These are phyloP conservation scores for Erigeron philadelphicus DNA, from an alignment of 140 eudicot genomes.

Conservation along the genomic window DNA sequence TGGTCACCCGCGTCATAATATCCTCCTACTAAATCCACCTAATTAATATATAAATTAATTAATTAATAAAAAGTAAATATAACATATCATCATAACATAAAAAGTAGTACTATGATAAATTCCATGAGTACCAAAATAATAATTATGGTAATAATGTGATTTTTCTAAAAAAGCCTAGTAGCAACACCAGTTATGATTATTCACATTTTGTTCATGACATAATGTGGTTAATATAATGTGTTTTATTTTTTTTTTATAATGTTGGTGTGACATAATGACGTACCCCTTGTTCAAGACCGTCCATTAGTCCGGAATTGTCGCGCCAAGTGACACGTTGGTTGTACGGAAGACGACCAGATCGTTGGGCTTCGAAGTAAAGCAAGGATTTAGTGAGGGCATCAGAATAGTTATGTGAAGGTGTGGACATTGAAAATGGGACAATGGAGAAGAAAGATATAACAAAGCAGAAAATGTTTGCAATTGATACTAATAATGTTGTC, in stretches of 20 bases:
- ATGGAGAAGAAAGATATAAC: slow-evolving; percentile 29
- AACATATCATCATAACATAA: neutral
- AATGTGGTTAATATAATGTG: neutral
- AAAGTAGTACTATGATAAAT: neutral
- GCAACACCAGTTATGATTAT: too few relatives aligned
- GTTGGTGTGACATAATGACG: neutral
- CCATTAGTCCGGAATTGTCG: slow-evolving; percentile 77
- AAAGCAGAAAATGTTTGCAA: slow-evolving; percentile 22
- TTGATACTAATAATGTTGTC: slow-evolving; percentile 18
- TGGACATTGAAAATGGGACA: neutral
- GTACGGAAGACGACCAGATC: slow-evolving; percentile 86
- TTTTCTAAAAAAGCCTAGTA: too few relatives aligned
- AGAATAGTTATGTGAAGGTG: slow-evolving; percentile 39
- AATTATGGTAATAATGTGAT: too few relatives aligned
- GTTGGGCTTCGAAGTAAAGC: slow-evolving; percentile 83
- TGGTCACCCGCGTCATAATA: slow-evolving; percentile 92
- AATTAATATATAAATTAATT: neutral
- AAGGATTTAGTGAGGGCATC: slow-evolving; percentile 72
- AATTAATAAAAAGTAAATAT: neutral
- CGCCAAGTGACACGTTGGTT: slow-evolving; percentile 88
- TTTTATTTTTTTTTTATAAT: neutral
- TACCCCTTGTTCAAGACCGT: slow-evolving; percentile 80
- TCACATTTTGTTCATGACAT: neutral
- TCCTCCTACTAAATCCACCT: slow-evolving; percentile 93
- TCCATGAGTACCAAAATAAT: too few relatives aligned